phyloP scores from a whole-genome alignment of 495 filamentous ascomycete species.

The Pyronema omphalodes region DNA sequence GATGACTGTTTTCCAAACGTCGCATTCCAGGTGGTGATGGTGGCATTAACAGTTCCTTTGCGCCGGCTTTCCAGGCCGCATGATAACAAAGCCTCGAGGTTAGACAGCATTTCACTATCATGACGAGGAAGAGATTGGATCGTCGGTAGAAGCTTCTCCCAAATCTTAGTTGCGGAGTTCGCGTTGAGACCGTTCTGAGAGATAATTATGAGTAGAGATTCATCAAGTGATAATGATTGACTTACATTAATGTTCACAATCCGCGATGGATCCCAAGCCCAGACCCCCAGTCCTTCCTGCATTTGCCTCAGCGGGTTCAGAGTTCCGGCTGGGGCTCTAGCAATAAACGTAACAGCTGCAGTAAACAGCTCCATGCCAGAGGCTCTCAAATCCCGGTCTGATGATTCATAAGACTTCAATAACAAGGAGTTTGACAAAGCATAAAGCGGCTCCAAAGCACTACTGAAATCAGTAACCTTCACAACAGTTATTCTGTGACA shows the following conservation, averaged over 20 bases:
- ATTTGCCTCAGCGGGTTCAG: constrained; percentile 27
- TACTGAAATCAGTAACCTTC: constrained; percentile 8
- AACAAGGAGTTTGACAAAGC: constrained; percentile 23
- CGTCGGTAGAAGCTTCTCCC: constrained; percentile 8
- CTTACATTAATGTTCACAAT: constrained; percentile 10
- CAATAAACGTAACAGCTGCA: constrained; percentile 19
- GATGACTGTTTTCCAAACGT: constrained; percentile 34
- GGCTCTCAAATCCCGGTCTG: not conserved
- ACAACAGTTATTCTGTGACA: not conserved
- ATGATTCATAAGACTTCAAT: not conserved
- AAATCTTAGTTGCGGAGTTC: constrained; percentile 2
- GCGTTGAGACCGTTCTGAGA: constrained; percentile 1
- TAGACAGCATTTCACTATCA: constrained; percentile 29
- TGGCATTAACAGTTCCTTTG: constrained; percentile 32
- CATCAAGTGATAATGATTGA: not conserved
- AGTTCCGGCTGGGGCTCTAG: constrained; percentile 23
- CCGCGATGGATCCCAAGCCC: constrained; percentile 38
- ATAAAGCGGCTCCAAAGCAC: constrained; percentile 43
- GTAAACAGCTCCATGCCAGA: not conserved
- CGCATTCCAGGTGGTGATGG: constrained; percentile 41
- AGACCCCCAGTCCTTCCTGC: constrained; percentile 41
- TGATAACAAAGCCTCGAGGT: constrained; percentile 35
- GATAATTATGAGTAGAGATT: not conserved
- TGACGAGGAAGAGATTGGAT: constrained; percentile 15
- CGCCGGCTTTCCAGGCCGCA: constrained; percentile 40